Conservation (phyloP, 2,329 filamentous ascomycete species). For the Calonectria fujianensis region DNA sequence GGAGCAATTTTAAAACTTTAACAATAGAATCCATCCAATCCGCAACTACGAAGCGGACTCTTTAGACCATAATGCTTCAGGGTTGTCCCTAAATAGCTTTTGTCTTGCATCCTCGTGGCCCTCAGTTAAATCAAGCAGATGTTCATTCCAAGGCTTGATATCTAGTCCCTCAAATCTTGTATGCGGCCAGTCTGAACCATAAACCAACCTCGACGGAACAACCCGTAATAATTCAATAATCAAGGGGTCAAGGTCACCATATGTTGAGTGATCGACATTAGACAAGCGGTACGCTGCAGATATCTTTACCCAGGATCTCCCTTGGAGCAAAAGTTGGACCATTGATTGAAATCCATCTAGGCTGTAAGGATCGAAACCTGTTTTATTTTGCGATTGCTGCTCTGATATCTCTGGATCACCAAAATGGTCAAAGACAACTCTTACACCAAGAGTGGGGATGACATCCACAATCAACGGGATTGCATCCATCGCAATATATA, state of each 20-base stretch:
- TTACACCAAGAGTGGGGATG: not conserved
- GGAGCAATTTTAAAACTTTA: not conserved
- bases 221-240: not conserved
- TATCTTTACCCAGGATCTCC: conserved; percentile 12
- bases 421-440: conserved; percentile 17
- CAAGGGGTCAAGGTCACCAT: not conserved
- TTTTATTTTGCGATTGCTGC: not conserved
- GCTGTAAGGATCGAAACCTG: not conserved
- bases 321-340: not conserved
- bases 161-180: conserved; percentile 23
- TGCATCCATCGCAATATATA: not conserved
- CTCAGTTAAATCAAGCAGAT: conserved; percentile 12
- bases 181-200: conserved; percentile 23
- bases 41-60: not conserved
- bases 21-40: not conserved
- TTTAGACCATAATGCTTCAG: not conserved
- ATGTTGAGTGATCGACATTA: not conserved
- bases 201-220: conserved; percentile 8
- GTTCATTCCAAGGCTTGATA: conserved; percentile 25
- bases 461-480: conserved; percentile 3
- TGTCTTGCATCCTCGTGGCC: not conserved
- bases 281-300: conserved; percentile 13
- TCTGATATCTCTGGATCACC: not conserved
- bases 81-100: conserved; percentile 8
- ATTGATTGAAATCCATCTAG: conserved; percentile 8